Conservation (phyloP, 371 early-diverging fungal genomes). For the Mucor sp. region DNA sequence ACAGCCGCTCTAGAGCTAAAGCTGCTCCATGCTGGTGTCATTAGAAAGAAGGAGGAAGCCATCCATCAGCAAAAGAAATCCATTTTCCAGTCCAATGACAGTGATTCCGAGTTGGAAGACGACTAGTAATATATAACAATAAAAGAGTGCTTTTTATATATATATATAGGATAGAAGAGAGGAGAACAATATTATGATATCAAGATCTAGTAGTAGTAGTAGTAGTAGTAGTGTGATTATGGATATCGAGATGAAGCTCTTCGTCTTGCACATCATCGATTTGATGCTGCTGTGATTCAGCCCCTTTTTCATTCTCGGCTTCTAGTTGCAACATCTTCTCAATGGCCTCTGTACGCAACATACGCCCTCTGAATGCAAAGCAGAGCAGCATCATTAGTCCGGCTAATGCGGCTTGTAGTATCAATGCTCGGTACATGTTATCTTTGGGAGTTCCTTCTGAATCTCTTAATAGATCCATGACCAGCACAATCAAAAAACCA, state of each 20-base stretch:
- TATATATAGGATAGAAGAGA: neutral
- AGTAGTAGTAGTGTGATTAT: neutral
- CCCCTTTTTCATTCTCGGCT: constrained; percentile 4
- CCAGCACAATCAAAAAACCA: constrained; percentile 46
- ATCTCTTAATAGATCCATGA: constrained; percentile 44
- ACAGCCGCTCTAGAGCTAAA: constrained; percentile 81
- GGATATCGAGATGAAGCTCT: neutral
- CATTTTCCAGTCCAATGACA: constrained; percentile 43
- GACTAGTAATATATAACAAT: neutral
- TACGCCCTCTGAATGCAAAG: constrained; percentile 25
- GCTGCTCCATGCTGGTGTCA: constrained; percentile 60
- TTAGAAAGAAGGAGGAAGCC: constrained; percentile 28
- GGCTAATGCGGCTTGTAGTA: constrained; percentile 34
- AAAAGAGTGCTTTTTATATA: neutral
- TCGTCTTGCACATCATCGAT: neutral
- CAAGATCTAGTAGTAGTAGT: neutral
- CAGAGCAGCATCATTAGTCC: constrained; percentile 23
- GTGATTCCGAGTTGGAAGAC: constrained; percentile 35
- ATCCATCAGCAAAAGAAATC: constrained; percentile 21
- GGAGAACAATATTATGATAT: neutral
- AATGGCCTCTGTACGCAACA: constrained; percentile 26
- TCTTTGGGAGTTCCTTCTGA: constrained; percentile 27
- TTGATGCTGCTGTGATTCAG: neutral
- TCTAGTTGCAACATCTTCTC: constrained; percentile 4
- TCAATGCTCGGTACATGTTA: constrained; percentile 31